Evolutionary conservation across 805 yeast genomes (phyloP), one percentile per base, ranked within the genome.

Genomic region (Starmerella scarabaei): DNA sequence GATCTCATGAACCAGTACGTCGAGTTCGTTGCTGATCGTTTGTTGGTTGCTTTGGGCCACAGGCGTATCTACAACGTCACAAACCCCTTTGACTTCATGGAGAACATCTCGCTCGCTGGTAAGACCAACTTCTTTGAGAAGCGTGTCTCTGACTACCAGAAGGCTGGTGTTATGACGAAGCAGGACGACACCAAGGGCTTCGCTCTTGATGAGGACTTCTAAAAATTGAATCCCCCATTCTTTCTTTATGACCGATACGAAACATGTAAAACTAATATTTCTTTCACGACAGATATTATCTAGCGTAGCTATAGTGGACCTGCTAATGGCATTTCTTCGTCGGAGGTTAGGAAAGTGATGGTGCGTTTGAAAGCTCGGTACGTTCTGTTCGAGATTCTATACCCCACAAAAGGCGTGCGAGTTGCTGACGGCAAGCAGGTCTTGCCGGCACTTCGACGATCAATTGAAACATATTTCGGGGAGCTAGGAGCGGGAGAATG

Each of bases 41-140:
- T 88, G 58, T 72, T 88, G 47, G 75, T 86, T 41, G 75, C 97
- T 4, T 72, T 88, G 51, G 98, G 98, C 52, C 83, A 84, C 72
- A 69, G 79, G 66, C 86, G 86, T 69, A 71, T 72, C 51, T 88
- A 74, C 75, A 82, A 84, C 55, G 88, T 72, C 45, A 69, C 82
- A 49, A 88, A 88, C 63, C 98, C 98, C 63, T 88, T 88, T 62
- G 98, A 88, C 65, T 88, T 88, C 61, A 88, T 88, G 98, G 98
- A 88, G 71, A 88, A 91, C 71, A 88, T 88, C 57, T 88, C 97
- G 7, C 75, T 88, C 54, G 93, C 96, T 44, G 98, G 98, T 66
- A 88, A 88, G 75, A 88, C 98, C 55, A 88, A 91, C 72, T 88
- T 88, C 76, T 88, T 88, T 60, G 98, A 88, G 72, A 88, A 88